A percentile compares a stretch with the other conserved stretches of the same genome.
Conservation (phyloP, 2,329 filamentous ascomycete genomes). For the Pyrenochaeta sp. region DNA sequence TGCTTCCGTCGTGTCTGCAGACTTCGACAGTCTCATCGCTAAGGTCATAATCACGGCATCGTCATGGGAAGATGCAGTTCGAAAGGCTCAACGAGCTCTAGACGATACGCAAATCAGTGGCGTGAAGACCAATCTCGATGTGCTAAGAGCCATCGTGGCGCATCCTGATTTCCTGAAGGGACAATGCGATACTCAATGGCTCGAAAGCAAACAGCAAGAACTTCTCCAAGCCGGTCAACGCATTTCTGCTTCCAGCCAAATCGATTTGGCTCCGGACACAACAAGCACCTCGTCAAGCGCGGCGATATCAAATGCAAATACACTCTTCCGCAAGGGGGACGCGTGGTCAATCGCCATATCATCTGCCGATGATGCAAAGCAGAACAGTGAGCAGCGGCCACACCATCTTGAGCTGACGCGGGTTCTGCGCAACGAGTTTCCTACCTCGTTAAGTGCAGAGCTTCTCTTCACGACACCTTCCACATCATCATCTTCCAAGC, state of each 20-base stretch:
- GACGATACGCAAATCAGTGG: conserved; percentile 64
- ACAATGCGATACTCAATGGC: conserved; percentile 65
- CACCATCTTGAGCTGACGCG: conserved; percentile 65
- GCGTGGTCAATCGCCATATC: conserved; percentile 64
- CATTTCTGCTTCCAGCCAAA: conserved; percentile 1
- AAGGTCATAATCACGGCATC: conserved; percentile 67
- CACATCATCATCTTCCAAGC: conserved; percentile 55
- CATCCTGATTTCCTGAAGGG: conserved; percentile 60
- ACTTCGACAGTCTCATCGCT: conserved; percentile 67
- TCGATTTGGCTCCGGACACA: neutral
- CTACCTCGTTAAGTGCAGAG: conserved; percentile 62
- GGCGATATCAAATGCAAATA: conserved; percentile 38
- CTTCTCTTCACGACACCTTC: conserved; percentile 60
- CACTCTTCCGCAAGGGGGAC: conserved; percentile 66
- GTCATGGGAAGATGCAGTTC: conserved; percentile 61
- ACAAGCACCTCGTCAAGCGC: conserved; percentile 7
- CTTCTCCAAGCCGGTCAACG: conserved; percentile 47
- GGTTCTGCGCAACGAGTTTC: conserved; percentile 68
- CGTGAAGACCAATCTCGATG: conserved; percentile 65
- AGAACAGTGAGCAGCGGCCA: conserved; percentile 19
- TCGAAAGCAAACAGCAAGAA: conserved; percentile 58
- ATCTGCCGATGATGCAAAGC: conserved; percentile 27
- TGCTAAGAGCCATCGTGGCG: conserved; percentile 63
- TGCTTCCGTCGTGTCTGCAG: conserved; percentile 58
- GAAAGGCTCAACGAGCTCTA: conserved; percentile 64